These are phyloP conservation scores for Betula pendula DNA, from an alignment of 306 rosid species.

Conservation along the genomic window DNA sequence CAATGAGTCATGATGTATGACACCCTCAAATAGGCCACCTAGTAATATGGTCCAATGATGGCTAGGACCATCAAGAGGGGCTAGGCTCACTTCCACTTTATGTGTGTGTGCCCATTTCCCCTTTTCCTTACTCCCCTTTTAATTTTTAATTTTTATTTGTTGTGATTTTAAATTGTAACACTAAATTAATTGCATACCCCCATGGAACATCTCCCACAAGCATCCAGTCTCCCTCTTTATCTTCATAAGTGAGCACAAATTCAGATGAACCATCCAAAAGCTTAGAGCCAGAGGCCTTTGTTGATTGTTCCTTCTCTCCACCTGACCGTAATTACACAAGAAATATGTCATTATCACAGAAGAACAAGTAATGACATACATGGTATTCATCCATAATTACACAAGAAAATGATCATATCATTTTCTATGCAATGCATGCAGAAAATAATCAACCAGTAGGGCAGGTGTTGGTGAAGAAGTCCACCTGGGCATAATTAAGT, in stretches of 20 bases:
- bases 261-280: constrained; percentile 68
- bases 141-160: background rate
- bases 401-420: background rate
- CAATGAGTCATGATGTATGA: background rate
- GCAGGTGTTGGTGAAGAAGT: too few species aligned
- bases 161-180: background rate
- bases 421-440: background rate
- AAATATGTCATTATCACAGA: constrained; percentile 9
- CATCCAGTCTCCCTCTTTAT: constrained; percentile 76
- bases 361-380: background rate
- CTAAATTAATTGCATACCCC: constrained; percentile 40
- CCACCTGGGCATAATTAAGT: too few species aligned
- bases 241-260: constrained; percentile 75
- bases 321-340: constrained; percentile 16
- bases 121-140: background rate
- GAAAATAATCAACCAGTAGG: too few species aligned
- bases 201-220: constrained; percentile 83
- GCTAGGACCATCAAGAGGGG: constrained; percentile 6
- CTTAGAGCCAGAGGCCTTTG: constrained; percentile 45
- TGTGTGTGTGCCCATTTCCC: background rate
- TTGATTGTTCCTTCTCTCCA: constrained; percentile 40
- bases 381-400: background rate
- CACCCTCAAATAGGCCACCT: background rate
- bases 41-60: background rate
- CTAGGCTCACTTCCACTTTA: background rate